Evolutionary conservation across 2,329 filamentous ascomycete species (phyloP).

Genomic region (Graphilbum sp.): DNA sequence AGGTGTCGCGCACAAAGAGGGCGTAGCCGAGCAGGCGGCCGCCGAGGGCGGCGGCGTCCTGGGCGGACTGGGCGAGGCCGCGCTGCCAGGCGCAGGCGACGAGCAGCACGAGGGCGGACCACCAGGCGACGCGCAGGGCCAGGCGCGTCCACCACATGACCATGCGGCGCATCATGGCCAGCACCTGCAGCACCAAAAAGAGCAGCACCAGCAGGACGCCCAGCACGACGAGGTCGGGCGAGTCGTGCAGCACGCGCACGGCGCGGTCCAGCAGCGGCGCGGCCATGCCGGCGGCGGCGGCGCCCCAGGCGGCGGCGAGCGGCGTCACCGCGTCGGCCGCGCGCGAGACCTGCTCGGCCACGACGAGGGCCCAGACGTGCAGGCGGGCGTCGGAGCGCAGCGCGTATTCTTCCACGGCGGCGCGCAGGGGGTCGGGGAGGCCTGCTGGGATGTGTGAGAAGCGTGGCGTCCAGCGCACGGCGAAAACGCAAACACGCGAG

Average conservation of each 20-base stretch:
- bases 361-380: conserved; percentile 21
- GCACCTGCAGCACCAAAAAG: conserved; percentile 44
- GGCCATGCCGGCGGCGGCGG: conserved; percentile 22
- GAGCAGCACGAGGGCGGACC: conserved; percentile 37
- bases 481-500: too few species aligned
- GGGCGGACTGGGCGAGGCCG: conserved; percentile 45
- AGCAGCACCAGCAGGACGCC: conserved; percentile 37
- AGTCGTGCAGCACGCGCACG: conserved; percentile 19
- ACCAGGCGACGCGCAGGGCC: conserved; percentile 45
- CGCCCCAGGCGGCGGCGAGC: conserved; percentile 21
- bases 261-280: conserved; percentile 26
- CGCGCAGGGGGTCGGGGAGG: conserved; percentile 23
- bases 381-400: conserved; percentile 29
- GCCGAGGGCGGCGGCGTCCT: conserved; percentile 34
- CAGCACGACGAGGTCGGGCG: conserved; percentile 25
- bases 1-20: conserved; percentile 33
- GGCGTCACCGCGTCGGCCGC: conserved; percentile 20
- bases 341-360: conserved; percentile 15
- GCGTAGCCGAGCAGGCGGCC: conserved; percentile 28
- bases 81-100: conserved; percentile 45
- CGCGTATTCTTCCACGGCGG: conserved; percentile 31
- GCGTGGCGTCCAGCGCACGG: too few species aligned
- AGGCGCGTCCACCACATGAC: conserved; percentile 66
- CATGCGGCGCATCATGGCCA: conserved; percentile 54
- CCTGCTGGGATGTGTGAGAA: conserved; percentile 11